Base-by-base conservation (phyloP, 495 filamentous ascomycete species). In the Rusavskia elegans region DNA sequence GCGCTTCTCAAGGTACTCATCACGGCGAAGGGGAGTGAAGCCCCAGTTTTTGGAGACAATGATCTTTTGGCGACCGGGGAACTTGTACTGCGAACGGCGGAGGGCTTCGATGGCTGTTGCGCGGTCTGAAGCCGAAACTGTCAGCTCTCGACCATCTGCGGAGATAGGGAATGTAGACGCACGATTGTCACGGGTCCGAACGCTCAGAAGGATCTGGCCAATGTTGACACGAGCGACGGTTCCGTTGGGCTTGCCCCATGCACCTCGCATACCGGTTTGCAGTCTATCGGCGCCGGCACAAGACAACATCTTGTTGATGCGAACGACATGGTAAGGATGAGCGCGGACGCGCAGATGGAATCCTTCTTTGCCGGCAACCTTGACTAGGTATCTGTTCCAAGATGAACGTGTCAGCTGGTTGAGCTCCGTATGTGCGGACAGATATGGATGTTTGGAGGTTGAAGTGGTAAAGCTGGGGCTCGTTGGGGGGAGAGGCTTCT, bases 281-380 rank as follows among this genome's bases (percentile, higher is more conserved):
- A 98, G 81, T 80, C 92, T 83, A 96, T 98, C 92, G 81, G 92
- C 92, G 74, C 92, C 92, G 63, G 92, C 92, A 71, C 92, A 97
- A 58, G 90, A 96, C 84, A 98, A 86, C 92, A 98, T 97, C 81
- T 98, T 98, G 86, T 98, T 98, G 87, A 98, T 98, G 72, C 92
- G 92, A 77, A 96, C 80, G 73, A 97, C 90, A 77, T 98, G 92
- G 88, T 85, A 95, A 56, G 92, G 92, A 80, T 97, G 92, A 64
- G 87, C 90, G 69, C 92, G 90, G 69, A 98, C 84, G 63, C 92
- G 89, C 64, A 98, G 75, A 73, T 98, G 92, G 88, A 98, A 98
- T 73, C 82, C 80, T 84, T 98, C 92, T 82, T 98, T 98, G 74
- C 92, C 92, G 68, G 84, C 83, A 63, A 78, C 73, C 81, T 97